Percentiles rank a stretch among this genome's conserved stretches.
phyloP scores from a whole-genome alignment of 176 grass and related monocot species.

The Musa beccarii region DNA sequence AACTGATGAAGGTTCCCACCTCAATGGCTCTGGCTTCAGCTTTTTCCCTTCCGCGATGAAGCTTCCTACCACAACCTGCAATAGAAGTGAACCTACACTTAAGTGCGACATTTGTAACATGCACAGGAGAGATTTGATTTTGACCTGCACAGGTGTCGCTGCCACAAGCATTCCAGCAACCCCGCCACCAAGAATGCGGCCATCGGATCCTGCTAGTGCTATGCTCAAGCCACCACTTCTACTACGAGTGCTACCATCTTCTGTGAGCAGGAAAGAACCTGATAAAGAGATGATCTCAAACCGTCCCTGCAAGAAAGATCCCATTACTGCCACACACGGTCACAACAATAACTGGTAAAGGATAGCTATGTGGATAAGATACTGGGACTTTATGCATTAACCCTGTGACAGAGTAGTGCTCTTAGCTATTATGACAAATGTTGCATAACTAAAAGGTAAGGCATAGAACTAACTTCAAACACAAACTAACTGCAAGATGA shows the following conservation, averaged over 20 bases:
- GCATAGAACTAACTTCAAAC: too few species aligned
- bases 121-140: not conserved
- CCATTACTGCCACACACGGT: not conserved
- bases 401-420: not conserved
- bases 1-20: constrained; percentile 44
- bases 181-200: constrained; percentile 83
- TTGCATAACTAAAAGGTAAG: not conserved
- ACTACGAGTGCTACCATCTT: constrained; percentile 87
- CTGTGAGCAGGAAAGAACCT: constrained; percentile 83
- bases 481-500: too few species aligned
- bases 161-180: constrained; percentile 96
- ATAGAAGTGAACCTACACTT: not conserved
- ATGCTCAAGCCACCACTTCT: constrained; percentile 88
- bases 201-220: constrained; percentile 90
- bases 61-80: constrained; percentile 87
- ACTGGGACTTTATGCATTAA: not conserved
- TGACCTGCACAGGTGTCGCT: constrained; percentile 76
- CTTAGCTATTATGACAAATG: not conserved
- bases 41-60: constrained; percentile 91
- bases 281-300: constrained; percentile 98
- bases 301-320: constrained; percentile 56
- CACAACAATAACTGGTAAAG: not conserved
- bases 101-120: not conserved
- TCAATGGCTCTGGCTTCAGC: constrained; percentile 56
- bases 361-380: not conserved